Evolutionary conservation across 768 basidiomycete genomes (phyloP).

Genomic region (Cystoderma amianthinum): DNA sequence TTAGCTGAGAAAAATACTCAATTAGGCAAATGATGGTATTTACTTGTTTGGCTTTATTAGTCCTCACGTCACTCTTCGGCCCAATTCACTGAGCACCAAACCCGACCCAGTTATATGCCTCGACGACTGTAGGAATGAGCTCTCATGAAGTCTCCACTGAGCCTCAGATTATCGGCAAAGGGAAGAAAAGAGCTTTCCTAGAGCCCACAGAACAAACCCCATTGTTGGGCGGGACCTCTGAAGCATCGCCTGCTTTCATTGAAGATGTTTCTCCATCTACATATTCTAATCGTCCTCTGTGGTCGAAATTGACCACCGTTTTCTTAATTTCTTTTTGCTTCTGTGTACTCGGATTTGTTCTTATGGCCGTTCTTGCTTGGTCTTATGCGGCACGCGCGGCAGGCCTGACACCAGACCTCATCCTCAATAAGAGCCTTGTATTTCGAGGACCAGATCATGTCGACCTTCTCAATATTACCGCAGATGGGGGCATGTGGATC

Average conservation of each 20-base stretch:
- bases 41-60: no score
- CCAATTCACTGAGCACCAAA: no score
- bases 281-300: constrained; percentile 20
- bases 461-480: constrained; percentile 55
- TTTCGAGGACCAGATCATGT: constrained; percentile 56
- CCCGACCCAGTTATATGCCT: no score
- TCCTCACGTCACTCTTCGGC: no score
- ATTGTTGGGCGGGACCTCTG: constrained; percentile 33
- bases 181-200: constrained; percentile 40
- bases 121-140: background rate
- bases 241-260: constrained; percentile 20
- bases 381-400: constrained; percentile 57
- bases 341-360: constrained; percentile 36
- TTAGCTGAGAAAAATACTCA: background rate
- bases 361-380: constrained; percentile 50
- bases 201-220: constrained; percentile 49
- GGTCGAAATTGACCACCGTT: constrained; percentile 33
- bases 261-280: constrained; percentile 13
- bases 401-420: constrained; percentile 45
- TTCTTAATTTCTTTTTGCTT: constrained; percentile 52
- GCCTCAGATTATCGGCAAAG: constrained; percentile 31
- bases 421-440: constrained; percentile 48
- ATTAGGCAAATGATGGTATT: no score
- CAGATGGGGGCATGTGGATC: constrained; percentile 53
- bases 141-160: background rate